A percentile compares a stretch with the other conserved stretches of the same genome.
These are phyloP conservation scores for Phytophthora fragariae DNA, from an alignment of 352 stramenopile genomes.

Conservation along the genomic window DNA sequence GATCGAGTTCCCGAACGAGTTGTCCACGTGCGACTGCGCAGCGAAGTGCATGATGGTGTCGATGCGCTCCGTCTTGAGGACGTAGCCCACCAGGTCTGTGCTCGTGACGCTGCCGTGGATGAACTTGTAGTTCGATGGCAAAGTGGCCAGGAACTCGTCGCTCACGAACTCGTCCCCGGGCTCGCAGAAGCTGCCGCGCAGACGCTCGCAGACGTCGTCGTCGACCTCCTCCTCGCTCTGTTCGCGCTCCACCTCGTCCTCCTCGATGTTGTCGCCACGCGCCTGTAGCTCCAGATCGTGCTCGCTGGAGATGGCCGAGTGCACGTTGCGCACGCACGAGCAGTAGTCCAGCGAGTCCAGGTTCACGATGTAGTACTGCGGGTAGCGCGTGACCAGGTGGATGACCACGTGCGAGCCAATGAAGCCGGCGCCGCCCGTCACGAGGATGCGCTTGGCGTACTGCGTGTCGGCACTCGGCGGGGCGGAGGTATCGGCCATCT, in stretches of 20 bases:
- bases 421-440: slow-evolving; percentile 97
- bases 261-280: slow-evolving; percentile 13
- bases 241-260: slow-evolving; percentile 32
- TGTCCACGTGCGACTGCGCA: slow-evolving; percentile 98
- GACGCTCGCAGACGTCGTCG: slow-evolving; percentile 45
- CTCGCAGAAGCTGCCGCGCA: slow-evolving; percentile 71
- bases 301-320: slow-evolving; percentile 53
- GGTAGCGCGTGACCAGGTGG: slow-evolving; percentile 96
- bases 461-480: background rate
- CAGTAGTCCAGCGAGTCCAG: slow-evolving; percentile 93
- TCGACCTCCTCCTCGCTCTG: slow-evolving; percentile 42
- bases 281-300: background rate
- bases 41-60: slow-evolving; percentile 99
- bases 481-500: slow-evolving; percentile 8
- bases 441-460: slow-evolving; percentile 94
- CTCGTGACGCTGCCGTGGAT: slow-evolving; percentile 97
- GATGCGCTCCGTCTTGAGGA: slow-evolving; percentile 95
- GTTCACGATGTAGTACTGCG: slow-evolving; percentile 98
- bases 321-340: slow-evolving; percentile 74
- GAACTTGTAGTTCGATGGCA: slow-evolving; percentile 94
- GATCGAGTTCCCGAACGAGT: slow-evolving; percentile 99
- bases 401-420: slow-evolving; percentile 98
- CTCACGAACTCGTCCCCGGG: slow-evolving; percentile 42
- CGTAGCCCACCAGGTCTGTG: slow-evolving; percentile 94
- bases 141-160: slow-evolving; percentile 29